These are phyloP conservation scores for Coniochaeta sp. DNA, from an alignment of 2,329 filamentous ascomycete species.

Conservation along the genomic window DNA sequence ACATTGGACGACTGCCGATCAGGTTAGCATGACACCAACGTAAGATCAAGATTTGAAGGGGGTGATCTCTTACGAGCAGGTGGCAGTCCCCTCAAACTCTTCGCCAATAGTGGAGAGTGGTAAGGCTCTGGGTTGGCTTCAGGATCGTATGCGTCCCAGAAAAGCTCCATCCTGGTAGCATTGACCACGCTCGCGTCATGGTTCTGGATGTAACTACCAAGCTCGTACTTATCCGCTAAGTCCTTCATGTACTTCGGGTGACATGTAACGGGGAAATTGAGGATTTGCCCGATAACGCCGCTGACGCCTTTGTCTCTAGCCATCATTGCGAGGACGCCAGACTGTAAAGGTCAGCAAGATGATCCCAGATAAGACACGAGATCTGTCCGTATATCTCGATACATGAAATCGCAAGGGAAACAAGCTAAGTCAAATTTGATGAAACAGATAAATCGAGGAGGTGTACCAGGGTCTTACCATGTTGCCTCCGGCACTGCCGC, in stretches of 20 bases:
- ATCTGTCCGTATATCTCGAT: no score
- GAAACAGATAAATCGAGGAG: no score
- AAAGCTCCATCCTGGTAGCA: slow-evolving; percentile 22
- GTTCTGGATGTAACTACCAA: slow-evolving; percentile 26
- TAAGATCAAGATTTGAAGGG: slow-evolving; percentile 1
- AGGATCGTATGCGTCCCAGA: slow-evolving; percentile 24
- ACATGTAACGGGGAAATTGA: slow-evolving; percentile 26
- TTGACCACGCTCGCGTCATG: slow-evolving; percentile 21
- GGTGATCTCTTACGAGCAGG: slow-evolving; percentile 22
- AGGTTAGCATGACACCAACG: neutral
- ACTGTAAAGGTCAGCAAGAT: neutral
- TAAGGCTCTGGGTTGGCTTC: slow-evolving; percentile 17
- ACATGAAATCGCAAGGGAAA: no score
- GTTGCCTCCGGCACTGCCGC: slow-evolving; percentile 43
- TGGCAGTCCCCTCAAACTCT: slow-evolving; percentile 21
- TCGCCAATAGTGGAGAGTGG: slow-evolving; percentile 25
- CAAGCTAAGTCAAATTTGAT: neutral
- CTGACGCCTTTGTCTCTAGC: slow-evolving; percentile 22
- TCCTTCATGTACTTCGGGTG: slow-evolving; percentile 26
- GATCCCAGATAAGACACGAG: neutral
- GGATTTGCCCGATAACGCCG: slow-evolving; percentile 23
- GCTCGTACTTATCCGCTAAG: slow-evolving; percentile 22
- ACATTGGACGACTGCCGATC: slow-evolving; percentile 22
- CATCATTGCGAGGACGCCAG: slow-evolving; percentile 13
- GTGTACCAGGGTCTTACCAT: slow-evolving; percentile 25